Evolutionary conservation across 805 yeast genomes (phyloP).

Genomic region (Lipomyces lipofer): DNA sequence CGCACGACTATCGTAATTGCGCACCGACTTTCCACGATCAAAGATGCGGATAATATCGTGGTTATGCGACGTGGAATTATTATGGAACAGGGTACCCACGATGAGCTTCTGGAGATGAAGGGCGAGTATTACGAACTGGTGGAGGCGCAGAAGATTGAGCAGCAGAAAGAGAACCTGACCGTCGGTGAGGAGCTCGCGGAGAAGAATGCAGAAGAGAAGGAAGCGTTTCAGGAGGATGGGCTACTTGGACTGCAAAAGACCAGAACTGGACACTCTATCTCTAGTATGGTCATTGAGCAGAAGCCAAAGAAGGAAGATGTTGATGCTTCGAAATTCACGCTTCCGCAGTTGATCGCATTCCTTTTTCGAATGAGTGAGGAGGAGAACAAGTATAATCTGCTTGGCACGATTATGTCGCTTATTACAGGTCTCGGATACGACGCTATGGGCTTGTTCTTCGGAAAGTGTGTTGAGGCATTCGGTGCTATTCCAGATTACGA

Average conservation of each 20-base stretch:
- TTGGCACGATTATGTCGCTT: slow-evolving; percentile 27
- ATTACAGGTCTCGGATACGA: slow-evolving; percentile 44
- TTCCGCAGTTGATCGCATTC: slow-evolving; percentile 3
- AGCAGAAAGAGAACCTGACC: slow-evolving; percentile 1
- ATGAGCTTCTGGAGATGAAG: slow-evolving; percentile 30
- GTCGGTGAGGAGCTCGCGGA: not conserved
- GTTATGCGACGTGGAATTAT: slow-evolving; percentile 48
- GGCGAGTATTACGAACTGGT: slow-evolving; percentile 35
- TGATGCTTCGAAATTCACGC: not conserved
- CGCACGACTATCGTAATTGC: slow-evolving; percentile 53
- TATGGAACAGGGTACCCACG: slow-evolving; percentile 44
- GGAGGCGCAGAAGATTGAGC: slow-evolving; percentile 32
- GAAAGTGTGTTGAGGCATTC: slow-evolving; percentile 40
- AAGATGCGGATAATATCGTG: slow-evolving; percentile 49
- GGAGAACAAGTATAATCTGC: slow-evolving; percentile 9
- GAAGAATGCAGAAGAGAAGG: slow-evolving; percentile 1
- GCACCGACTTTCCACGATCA: slow-evolving; percentile 51
- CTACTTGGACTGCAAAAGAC: slow-evolving; percentile 16
- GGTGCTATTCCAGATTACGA: slow-evolving; percentile 34
- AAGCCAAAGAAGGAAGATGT: not conserved
- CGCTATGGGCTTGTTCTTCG: slow-evolving; percentile 42
- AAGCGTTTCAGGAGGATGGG: not conserved
- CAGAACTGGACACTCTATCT: slow-evolving; percentile 14
- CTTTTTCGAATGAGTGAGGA: slow-evolving; percentile 12
- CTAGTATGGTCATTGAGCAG: slow-evolving; percentile 3